Base-by-base conservation (phyloP, 1,284 basidiomycete genomes). In the Tremellales sp. region DNA sequence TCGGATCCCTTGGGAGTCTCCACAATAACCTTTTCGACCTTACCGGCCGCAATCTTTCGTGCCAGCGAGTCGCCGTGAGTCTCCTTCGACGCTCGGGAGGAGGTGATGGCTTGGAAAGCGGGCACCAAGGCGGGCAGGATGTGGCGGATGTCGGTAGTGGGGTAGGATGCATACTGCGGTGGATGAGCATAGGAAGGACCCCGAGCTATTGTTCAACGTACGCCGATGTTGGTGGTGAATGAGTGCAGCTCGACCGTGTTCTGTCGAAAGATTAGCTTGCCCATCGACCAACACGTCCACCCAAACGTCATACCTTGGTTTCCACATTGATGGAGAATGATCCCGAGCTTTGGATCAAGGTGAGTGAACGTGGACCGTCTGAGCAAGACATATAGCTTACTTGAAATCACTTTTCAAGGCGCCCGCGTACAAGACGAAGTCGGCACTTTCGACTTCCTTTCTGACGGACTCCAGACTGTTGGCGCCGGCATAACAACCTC, bases 401-500 rank as follows among this genome's bases (percentile, higher is more conserved):
- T 97, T 97, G 78, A 93, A 95, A 69, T 97, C 94, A 50, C 80
- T 84, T 73, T 83, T 83, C 40, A 95, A 74, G 1, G 77, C 75
- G 18, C 93, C 93, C 50, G 95, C 76, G 31, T 85, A 87, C 26
- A 97, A 74, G 48, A 93, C 83, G 42, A 97, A 77, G 62, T 89
- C 90, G 9, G 90, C 83, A 2, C 69, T 75, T 71, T 97, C 90
- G 28, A 95, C 83, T 51, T 80, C 81, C 44, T 86, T 78, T 66
- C 83, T 83, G 57, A 93, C 78, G 14, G 75, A 76, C 0, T 83
- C 81, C 40, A 81, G 77, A n/a, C 81, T 85, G 61, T 90, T 81
- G 4, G 80, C 80, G 3, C 91, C 90, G 31, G 89, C 79, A 62
- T 91, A 91, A 51, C 87, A 85, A 13, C 93, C 93, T 45, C 91